Conservation (phyloP, 2,329 filamentous ascomycete genomes). For the Rhexocercosporidium sp. region DNA sequence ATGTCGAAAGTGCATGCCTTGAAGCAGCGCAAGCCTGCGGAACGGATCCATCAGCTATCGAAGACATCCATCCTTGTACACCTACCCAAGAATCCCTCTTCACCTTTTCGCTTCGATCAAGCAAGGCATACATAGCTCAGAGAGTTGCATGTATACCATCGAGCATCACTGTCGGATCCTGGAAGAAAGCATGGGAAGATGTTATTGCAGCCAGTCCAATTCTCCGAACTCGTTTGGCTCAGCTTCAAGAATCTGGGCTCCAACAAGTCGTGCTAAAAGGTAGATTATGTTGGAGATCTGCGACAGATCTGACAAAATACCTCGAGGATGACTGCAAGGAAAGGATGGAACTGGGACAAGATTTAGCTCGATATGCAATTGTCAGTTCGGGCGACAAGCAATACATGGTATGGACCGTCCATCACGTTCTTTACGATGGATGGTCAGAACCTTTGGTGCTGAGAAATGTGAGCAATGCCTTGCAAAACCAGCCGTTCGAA, state of each 20-base stretch:
- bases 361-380: constrained; percentile 33
- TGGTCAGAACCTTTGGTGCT: constrained; percentile 50
- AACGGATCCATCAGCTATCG: constrained; percentile 31
- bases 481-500: constrained; percentile 29
- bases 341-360: constrained; percentile 38
- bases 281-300: constrained; percentile 29
- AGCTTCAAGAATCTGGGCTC: constrained; percentile 40
- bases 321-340: constrained; percentile 27
- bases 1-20: constrained; percentile 25
- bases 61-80: constrained; percentile 48
- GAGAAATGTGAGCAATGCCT: constrained; percentile 36
- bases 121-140: constrained; percentile 45
- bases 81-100: constrained; percentile 47
- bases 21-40: constrained; percentile 37
- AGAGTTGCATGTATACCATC: constrained; percentile 33
- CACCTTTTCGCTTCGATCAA: constrained; percentile 42
- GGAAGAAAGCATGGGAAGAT: constrained; percentile 41
- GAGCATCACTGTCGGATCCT: constrained; percentile 31
- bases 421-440: constrained; percentile 62
- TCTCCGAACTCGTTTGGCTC: constrained; percentile 44
- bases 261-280: constrained; percentile 35
- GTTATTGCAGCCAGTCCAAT: constrained; percentile 40
- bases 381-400: constrained; percentile 32
- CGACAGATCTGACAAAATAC: constrained; percentile 34
- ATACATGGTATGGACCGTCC: constrained; percentile 59